Base-by-base conservation (phyloP, 352 stramenopile species). In the Thalassiosira allenii region DNA sequence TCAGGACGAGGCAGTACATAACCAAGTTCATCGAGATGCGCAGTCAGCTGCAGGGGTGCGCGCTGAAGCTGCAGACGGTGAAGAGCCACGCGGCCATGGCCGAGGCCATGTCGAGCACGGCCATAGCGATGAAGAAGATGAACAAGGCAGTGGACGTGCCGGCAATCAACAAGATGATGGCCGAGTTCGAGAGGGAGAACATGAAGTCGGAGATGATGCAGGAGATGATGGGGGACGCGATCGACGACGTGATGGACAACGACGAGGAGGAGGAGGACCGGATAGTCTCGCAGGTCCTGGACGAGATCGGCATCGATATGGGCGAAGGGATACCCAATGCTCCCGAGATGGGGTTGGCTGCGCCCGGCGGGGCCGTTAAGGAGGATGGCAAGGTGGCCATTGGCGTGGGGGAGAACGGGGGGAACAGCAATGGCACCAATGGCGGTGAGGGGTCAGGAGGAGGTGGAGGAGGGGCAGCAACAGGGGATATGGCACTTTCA, bases 11-110 rank as follows among this genome's bases (percentile, higher is more conserved):
- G 8, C 95, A 98, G 87, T 97, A 99, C 79, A 94, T 98, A 56
- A 98, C 95, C 56, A 98, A 98, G 91, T 99, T 98, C 81, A 98
- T 99, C 83, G 97, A 98, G 53, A 98, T 99, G 95, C 91, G 96
- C 43, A 98, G 94, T 81, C 96, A 99, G 85, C 90, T 99, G 44
- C 96, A 99, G 87, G 95, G 96, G 14, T 96, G 98, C 43, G 95
- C 94, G 30, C 89, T 99, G 63, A 97, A 98, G 71, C 75, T 97
- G 30, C 93, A 98, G 90, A 98, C 97, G 8, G 96, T 98, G n/a
- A 98, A 98, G 74, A 98, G 94, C 51, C 96, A 97, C 27, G 93
- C 98, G 73, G 97, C 97, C 40, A 99, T 99, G 96, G 96, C 96
- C 1, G 95, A 96, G 56, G 97, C 97, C 9, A 99, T 99, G 96